Evolutionary conservation across 1,284 basidiomycete species (phyloP).

Genomic region (Austroboletus olivaceoglutinosus): DNA sequence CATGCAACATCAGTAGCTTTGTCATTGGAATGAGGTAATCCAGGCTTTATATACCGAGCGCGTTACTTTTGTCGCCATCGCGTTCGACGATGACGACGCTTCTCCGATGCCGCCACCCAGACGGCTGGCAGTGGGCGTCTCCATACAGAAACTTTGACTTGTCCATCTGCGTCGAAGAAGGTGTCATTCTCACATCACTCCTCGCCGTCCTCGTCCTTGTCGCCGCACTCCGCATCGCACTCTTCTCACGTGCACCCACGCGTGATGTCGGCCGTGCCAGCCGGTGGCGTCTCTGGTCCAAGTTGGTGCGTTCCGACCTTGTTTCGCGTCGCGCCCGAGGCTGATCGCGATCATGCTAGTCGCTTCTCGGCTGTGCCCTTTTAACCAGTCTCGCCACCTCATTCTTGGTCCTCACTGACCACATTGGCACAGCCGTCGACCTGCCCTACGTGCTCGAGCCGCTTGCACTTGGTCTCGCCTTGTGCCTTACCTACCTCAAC

Average conservation of each 20-base stretch:
- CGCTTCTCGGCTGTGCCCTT: slow-evolving; percentile 44
- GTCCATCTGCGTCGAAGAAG: slow-evolving; percentile 83
- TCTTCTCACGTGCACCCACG: slow-evolving; percentile 40
- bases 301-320: slow-evolving; percentile 53
- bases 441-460: slow-evolving; percentile 57
- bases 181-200: slow-evolving; percentile 56
- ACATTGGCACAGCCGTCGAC: not conserved
- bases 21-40: not conserved
- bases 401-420: not conserved
- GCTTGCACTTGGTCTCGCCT: slow-evolving; percentile 45
- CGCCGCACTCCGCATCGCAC: slow-evolving; percentile 38
- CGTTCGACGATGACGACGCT: slow-evolving; percentile 34
- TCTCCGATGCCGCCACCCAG: slow-evolving; percentile 43
- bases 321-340: not conserved
- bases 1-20: not conserved
- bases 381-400: slow-evolving; percentile 38
- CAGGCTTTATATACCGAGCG: not conserved
- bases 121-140: slow-evolving; percentile 70
- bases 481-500: slow-evolving; percentile 60
- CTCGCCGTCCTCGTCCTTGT: slow-evolving; percentile 47
- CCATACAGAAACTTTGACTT: slow-evolving; percentile 68
- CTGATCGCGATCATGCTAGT: slow-evolving; percentile 40
- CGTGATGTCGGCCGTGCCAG: slow-evolving; percentile 41
- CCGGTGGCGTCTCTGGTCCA: slow-evolving; percentile 51
- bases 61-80: not conserved